Conservation (phyloP, 495 filamentous ascomycete species). For the Cryomyces antarcticus region DNA sequence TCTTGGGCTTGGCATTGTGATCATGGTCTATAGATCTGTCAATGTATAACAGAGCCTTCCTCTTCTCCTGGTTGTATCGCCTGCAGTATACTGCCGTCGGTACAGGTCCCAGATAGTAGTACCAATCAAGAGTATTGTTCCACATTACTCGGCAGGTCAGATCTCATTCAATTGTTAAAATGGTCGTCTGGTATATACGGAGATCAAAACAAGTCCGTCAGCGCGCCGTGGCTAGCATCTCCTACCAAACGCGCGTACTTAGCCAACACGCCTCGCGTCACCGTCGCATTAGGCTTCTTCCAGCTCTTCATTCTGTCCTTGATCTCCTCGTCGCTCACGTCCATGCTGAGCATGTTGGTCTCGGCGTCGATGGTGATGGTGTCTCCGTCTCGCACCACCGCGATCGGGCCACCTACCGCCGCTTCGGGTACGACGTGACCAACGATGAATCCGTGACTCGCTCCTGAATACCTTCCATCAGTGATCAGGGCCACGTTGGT, state of each 20-base stretch:
- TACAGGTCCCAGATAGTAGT: too few species aligned
- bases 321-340: conserved; percentile 59
- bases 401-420: conserved; percentile 64
- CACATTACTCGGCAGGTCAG: too few species aligned
- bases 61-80: too few species aligned
- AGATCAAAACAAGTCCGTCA: conserved; percentile 24
- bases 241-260: conserved; percentile 70
- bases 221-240: conserved; percentile 46
- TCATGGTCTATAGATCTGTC: too few species aligned
- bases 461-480: conserved; percentile 80
- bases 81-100: too few species aligned
- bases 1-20: too few species aligned
- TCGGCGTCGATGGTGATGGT: conserved; percentile 72
- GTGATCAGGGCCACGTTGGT: conserved; percentile 83
- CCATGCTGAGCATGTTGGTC: conserved; percentile 52
- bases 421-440: conserved; percentile 91
- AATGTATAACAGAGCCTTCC: too few species aligned
- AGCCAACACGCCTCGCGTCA: conserved; percentile 72
- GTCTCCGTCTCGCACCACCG: conserved; percentile 62
- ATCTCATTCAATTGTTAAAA: too few species aligned
- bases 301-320: conserved; percentile 43
- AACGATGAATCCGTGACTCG: conserved; percentile 89
- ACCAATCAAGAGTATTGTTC: too few species aligned
- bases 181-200: background rate
- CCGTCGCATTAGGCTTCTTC: conserved; percentile 49